Percentiles rank a stretch among this genome's conserved stretches.
Evolutionary conservation across 192 early-diverging fungal genomes (phyloP).

Genomic region (Cetraspora pellucida): DNA sequence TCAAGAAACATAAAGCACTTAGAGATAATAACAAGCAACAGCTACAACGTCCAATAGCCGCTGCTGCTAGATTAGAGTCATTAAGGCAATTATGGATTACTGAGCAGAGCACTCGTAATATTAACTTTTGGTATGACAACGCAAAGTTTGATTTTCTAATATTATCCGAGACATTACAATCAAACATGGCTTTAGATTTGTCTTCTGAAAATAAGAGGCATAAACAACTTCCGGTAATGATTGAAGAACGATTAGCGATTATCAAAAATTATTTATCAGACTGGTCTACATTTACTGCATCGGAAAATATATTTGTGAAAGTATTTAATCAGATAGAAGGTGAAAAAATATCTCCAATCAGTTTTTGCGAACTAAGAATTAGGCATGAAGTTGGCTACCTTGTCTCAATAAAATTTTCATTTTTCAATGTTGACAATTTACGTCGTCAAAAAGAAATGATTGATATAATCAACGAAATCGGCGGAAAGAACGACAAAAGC

Average conservation of each 20-base stretch:
- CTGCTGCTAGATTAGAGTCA: neutral
- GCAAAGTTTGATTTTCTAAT: conserved; percentile 48
- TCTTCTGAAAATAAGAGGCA: neutral
- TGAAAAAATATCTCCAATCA: conserved; percentile 26
- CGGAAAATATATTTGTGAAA: conserved; percentile 40
- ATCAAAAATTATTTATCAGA: conserved; percentile 33
- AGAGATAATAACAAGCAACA: conserved; percentile 19
- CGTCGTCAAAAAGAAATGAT: neutral
- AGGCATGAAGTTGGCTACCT: conserved; percentile 12
- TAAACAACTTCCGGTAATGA: neutral
- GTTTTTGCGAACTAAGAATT: conserved; percentile 43
- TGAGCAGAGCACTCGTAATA: conserved; percentile 37
- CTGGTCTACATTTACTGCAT: conserved; percentile 39
- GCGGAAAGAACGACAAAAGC: neutral
- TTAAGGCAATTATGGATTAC: conserved; percentile 39
- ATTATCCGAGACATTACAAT: conserved; percentile 35
- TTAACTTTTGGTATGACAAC: conserved; percentile 54
- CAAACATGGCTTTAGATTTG: conserved; percentile 33
- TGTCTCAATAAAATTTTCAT: neutral
- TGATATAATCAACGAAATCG: neutral
- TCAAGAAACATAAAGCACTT: conserved; percentile 39
- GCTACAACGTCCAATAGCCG: neutral
- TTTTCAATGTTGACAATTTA: conserved; percentile 21
- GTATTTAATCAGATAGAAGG: conserved; percentile 33
- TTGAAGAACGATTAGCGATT: neutral